These are phyloP conservation scores for Didymella glomerata DNA, from an alignment of 2,329 filamentous ascomycete genomes.

Conservation along the genomic window DNA sequence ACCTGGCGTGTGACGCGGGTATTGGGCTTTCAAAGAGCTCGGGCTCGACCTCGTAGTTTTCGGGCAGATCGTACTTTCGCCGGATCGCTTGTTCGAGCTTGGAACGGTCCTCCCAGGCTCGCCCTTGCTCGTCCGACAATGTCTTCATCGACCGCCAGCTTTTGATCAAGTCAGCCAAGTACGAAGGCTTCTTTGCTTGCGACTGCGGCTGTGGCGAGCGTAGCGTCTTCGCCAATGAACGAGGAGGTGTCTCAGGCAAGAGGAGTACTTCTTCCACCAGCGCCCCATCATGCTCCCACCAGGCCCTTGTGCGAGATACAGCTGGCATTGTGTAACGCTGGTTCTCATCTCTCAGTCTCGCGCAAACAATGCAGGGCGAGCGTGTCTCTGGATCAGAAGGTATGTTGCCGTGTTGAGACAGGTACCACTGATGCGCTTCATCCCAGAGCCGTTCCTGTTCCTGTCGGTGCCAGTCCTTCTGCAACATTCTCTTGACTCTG, in stretches of 20 bases:
- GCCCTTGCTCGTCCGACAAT: conserved; percentile 12
- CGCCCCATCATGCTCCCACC: conserved; percentile 37
- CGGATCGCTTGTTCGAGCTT: conserved; percentile 34
- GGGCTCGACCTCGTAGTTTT: conserved; percentile 23
- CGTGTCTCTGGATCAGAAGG: neutral
- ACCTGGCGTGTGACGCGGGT: conserved; percentile 18
- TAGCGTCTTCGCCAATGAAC: neutral
- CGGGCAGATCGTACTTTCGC: conserved; percentile 31
- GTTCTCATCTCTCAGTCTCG: neutral
- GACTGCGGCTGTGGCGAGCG: neutral
- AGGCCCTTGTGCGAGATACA: conserved; percentile 16
- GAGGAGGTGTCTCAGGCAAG: conserved; percentile 10
- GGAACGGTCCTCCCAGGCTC: conserved; percentile 23
- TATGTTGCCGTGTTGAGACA: neutral
- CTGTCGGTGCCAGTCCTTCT: conserved; percentile 31
- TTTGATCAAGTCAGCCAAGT: conserved; percentile 25
- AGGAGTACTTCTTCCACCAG: conserved; percentile 18
- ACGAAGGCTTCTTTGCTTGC: conserved; percentile 14
- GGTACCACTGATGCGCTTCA: conserved; percentile 21
- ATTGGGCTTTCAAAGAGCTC: conserved; percentile 35
- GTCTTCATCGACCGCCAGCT: conserved; percentile 14
- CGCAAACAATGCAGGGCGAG: conserved; percentile 2
- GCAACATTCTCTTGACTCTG: conserved; percentile 23
- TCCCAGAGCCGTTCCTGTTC: conserved; percentile 38
- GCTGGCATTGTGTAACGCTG: neutral